Conservation (phyloP, 1,284 basidiomycete species). For the Microbotryomycetes sp. region DNA sequence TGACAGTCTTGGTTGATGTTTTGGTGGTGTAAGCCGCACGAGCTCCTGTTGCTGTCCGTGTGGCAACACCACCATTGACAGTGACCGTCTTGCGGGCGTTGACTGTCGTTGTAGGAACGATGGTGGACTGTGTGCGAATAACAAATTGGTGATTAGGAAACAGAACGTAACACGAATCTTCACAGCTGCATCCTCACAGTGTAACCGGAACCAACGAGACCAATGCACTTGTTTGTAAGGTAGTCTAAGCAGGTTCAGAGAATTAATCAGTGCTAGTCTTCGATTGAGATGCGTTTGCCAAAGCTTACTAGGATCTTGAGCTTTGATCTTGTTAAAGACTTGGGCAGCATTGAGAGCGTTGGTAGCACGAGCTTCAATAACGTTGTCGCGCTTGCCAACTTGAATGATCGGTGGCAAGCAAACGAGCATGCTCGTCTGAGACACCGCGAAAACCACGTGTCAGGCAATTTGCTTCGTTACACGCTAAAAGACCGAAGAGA, state of each 20-base stretch:
- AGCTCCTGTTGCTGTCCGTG: background rate
- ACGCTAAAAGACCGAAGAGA: too few relatives aligned
- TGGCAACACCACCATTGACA: background rate
- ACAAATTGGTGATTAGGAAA: too few relatives aligned
- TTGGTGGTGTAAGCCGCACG: background rate
- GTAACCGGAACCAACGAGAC: background rate
- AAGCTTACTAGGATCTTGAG: background rate
- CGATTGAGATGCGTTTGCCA: too few relatives aligned
- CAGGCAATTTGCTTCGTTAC: background rate
- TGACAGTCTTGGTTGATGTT: background rate
- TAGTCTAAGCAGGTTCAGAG: background rate
- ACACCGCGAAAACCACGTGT: background rate
- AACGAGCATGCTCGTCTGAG: background rate
- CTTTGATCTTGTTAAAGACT: background rate
- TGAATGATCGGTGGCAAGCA: background rate
- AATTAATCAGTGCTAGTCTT: too few relatives aligned
- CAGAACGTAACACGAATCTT: background rate
- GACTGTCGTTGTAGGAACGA: background rate
- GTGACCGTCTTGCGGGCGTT: background rate
- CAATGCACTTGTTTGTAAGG: background rate
- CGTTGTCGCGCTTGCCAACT: background rate
- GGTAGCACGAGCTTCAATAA: background rate
- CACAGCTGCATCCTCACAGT: background rate
- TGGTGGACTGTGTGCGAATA: background rate
- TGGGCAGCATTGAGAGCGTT: background rate